These are phyloP conservation scores for Cruciata laevipes DNA, from an alignment of 257 asterid species.

Conservation along the genomic window DNA sequence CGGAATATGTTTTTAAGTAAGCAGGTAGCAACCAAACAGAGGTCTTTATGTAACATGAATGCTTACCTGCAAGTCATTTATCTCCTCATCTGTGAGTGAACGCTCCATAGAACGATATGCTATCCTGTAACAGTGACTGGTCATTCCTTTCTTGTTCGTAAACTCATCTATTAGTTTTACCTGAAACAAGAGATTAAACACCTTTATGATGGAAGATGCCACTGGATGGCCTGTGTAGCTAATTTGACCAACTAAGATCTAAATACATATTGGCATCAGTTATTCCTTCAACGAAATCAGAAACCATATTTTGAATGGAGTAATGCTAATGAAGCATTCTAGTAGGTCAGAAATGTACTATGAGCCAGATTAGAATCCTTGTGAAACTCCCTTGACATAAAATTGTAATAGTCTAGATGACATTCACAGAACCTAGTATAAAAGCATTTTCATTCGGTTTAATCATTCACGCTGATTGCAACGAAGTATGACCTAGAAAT, in stretches of 20 bases:
- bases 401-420: not conserved
- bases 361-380: not conserved
- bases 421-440: not conserved
- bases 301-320: not conserved
- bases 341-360: not conserved
- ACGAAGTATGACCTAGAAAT: not conserved
- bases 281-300: not conserved
- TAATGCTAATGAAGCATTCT: not conserved
- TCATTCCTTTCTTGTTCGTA: constrained; percentile 93
- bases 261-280: not conserved
- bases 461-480: not conserved
- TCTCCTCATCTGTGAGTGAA: constrained; percentile 90
- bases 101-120: constrained; percentile 93
- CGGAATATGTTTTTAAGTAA: not conserved
- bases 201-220: not conserved
- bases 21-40: not conserved
- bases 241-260: not conserved
- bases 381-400: not conserved
- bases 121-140: constrained; percentile 85
- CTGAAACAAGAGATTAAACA: constrained; percentile 22
- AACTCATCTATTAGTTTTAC: constrained; percentile 74
- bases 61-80: constrained; percentile 84
- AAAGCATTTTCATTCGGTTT: not conserved
- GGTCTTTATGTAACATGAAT: not conserved
- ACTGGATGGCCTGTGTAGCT: not conserved